A percentile compares a stretch with the other conserved stretches of the same genome.
Conservation (phyloP, 148 eudicot species). For the Vaccinium macrocarpon region DNA sequence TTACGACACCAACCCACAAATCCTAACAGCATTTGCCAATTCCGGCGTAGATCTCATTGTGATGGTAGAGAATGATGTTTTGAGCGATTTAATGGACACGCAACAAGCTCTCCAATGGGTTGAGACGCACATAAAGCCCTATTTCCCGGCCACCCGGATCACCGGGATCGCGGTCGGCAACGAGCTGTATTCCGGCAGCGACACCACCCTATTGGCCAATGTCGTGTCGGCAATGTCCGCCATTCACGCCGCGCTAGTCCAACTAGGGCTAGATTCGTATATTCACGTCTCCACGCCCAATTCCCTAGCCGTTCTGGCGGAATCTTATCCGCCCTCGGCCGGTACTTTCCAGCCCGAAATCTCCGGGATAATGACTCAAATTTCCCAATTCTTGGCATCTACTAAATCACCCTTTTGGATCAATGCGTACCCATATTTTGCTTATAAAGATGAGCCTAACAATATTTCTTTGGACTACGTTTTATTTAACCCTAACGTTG, state of each 20-base stretch:
- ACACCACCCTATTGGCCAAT: conserved; percentile 35
- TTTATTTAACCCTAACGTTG: conserved; percentile 19
- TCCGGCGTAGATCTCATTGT: conserved; percentile 60
- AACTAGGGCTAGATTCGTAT: conserved; percentile 36
- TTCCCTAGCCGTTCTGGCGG: conserved; percentile 49
- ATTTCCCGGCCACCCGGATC: conserved; percentile 63
- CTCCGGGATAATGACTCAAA: conserved; percentile 43
- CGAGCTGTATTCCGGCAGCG: conserved; percentile 64
- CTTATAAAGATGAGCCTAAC: conserved; percentile 20
- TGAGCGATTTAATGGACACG: conserved; percentile 38
- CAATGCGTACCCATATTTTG: conserved; percentile 28
- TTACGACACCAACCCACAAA: conserved; percentile 71
- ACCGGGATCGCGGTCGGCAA: conserved; percentile 80
- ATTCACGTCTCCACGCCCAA: conserved; percentile 67
- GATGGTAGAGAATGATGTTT: conserved; percentile 60
- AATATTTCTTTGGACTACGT: conserved; percentile 20
- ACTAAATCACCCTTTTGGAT: conserved; percentile 26
- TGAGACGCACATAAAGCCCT: conserved; percentile 49
- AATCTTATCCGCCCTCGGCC: conserved; percentile 74
- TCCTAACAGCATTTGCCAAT: conserved; percentile 56
- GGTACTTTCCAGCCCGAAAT: conserved; percentile 54
- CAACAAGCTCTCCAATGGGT: conserved; percentile 72
- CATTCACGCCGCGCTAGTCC: conserved; percentile 46
- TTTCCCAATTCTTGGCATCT: conserved; percentile 40
- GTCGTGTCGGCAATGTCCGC: conserved; percentile 70